phyloP scores from a whole-genome alignment of 768 basidiomycete genomes.

The Tephrocybe rancida region DNA sequence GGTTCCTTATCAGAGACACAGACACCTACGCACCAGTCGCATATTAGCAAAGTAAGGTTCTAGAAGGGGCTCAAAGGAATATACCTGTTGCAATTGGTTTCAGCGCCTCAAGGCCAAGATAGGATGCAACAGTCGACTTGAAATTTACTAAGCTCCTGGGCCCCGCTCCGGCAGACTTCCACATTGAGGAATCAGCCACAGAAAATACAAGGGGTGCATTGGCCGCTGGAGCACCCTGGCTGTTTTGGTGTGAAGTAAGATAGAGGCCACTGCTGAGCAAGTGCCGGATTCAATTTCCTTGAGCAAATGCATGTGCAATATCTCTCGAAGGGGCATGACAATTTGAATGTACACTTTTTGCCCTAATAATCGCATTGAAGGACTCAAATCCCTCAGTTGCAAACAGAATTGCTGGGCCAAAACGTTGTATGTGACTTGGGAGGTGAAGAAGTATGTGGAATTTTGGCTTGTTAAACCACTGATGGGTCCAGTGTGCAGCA shows the following conservation, averaged over 20 bases:
- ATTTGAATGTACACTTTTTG: conserved; percentile 23
- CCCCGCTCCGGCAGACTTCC: too few relatives aligned
- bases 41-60: too few relatives aligned
- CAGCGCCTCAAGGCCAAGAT: too few relatives aligned
- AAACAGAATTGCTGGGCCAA: conserved; percentile 36
- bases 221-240: neutral
- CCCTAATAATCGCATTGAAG: conserved; percentile 27
- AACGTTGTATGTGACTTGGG: conserved; percentile 26
- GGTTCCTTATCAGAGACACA: too few relatives aligned
- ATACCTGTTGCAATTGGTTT: too few relatives aligned
- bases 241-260: neutral
- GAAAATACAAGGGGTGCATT: too few relatives aligned
- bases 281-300: neutral
- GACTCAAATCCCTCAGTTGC: conserved; percentile 28
- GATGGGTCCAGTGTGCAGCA: conserved; percentile 20
- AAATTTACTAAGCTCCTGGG: too few relatives aligned
- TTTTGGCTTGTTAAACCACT: conserved; percentile 38
- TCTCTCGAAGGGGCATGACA: conserved; percentile 25
- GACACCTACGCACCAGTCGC: too few relatives aligned
- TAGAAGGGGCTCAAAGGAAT: too few relatives aligned
- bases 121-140: too few relatives aligned
- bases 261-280: neutral
- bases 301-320: conserved; percentile 11
- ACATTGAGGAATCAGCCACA: too few relatives aligned
- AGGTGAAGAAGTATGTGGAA: conserved; percentile 37